These are phyloP conservation scores for Mallotus japonicus DNA, from an alignment of 441 rosid genomes.

Conservation along the genomic window DNA sequence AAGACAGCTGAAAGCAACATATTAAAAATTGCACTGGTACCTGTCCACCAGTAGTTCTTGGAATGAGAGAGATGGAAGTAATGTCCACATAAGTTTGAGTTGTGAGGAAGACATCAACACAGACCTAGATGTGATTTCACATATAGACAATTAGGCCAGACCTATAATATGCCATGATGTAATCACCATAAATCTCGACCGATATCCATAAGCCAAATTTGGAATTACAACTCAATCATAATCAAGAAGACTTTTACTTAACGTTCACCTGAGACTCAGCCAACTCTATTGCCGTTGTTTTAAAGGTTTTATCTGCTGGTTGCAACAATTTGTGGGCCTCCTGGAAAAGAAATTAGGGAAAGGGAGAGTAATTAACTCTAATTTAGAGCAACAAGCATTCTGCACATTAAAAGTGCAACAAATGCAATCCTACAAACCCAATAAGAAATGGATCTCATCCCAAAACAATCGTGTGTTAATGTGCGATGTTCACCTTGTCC, in stretches of 20 bases:
- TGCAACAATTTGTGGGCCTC: constrained; percentile 80
- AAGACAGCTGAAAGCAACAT: not conserved
- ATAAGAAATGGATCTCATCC: not conserved
- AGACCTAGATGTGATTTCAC: constrained; percentile 51
- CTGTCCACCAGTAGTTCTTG: constrained; percentile 91
- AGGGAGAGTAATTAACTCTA: not conserved
- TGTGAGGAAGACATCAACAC: constrained; percentile 76
- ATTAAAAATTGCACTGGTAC: constrained; percentile 26
- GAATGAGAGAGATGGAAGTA: constrained; percentile 80
- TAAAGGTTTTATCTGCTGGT: constrained; percentile 68
- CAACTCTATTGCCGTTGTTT: constrained; percentile 73
- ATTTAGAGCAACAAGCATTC: not conserved
- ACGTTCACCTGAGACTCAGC: constrained; percentile 75
- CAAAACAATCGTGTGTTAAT: not conserved
- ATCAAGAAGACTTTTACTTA: not conserved
- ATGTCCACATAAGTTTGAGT: constrained; percentile 74
- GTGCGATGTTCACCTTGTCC: constrained; percentile 52
- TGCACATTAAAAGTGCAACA: not conserved
- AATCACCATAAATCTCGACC: not conserved
- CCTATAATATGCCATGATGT: not conserved
- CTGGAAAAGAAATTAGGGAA: constrained; percentile 29
- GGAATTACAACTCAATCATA: not conserved
- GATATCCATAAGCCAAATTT: not conserved
- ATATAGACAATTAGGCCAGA: not conserved
- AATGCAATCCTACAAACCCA: not conserved